Evolutionary conservation across 352 stramenopile species (phyloP), one percentile per base, ranked within the genome.

Genomic region (Ophiocytium majus): DNA sequence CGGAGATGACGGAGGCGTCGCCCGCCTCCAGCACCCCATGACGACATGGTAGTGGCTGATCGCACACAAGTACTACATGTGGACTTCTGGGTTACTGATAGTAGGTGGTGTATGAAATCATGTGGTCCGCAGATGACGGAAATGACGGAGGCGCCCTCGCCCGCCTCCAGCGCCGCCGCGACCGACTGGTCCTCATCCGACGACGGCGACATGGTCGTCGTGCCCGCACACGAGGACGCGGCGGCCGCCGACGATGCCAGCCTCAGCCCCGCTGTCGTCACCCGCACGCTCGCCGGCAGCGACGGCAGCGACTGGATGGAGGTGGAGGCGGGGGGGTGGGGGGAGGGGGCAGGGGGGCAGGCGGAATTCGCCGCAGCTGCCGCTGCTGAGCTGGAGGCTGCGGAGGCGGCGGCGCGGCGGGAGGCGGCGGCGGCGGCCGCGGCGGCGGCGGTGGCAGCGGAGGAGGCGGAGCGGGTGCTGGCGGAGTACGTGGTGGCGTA

Each of bases 201-300:
- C 43, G 43, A 57, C 43, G 43, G 5, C 43, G 43, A 14, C 31
- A 64, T 84, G 23, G 81, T 84, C 17, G 64, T 49, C 1, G 32
- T 37, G 43, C 63, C 34, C 31, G 81, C 35, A 33, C 66, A 74
- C 10, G 34, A 34, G 32, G 43, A 33, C 9, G 66, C 35, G 34
- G 57, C 31, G 49, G n/a, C 34, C 35, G 66, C 10, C 9, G 64
- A 74, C 5, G 66, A 28, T n/a, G 64, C 9, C 43, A n/a, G 28
- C 17, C 0, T 50, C 9, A 1, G 80, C 19, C 33, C 9, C 50
- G 34, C 23, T 37, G 28, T 34, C 81, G 63, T 14, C 0, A 0
- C 57, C 14, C 5, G 34, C n/a, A n/a, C n/a, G n/a, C n/a, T 35
- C 19, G 50, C 19, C 0, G 1, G 10, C 32, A 14, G 37, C 32